Percentiles rank a stretch among this genome's conserved stretches.
Evolutionary conservation across 148 eudicot genomes (phyloP).

Genomic region (Vaccinium macrocarpon): DNA sequence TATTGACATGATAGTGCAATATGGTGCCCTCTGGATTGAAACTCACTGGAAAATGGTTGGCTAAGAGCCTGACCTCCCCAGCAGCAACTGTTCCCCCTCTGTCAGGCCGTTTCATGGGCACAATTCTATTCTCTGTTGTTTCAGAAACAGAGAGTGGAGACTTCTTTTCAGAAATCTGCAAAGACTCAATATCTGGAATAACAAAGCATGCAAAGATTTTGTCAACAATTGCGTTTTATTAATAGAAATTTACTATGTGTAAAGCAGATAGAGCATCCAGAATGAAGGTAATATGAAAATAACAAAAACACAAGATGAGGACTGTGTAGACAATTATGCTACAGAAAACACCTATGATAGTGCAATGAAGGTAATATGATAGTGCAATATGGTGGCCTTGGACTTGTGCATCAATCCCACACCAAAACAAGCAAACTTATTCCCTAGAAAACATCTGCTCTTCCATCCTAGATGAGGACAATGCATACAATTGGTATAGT

Average conservation of each 20-base stretch:
- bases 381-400: no score
- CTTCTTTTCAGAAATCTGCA: constrained; percentile 18
- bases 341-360: no score
- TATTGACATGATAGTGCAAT: constrained; percentile 47
- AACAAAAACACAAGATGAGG: not conserved
- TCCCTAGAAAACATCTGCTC: not conserved
- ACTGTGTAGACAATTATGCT: no score
- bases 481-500: not conserved
- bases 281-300: not conserved
- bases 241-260: not conserved
- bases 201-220: not conserved
- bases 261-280: not conserved
- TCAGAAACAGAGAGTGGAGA: constrained; percentile 15
- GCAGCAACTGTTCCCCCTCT: constrained; percentile 31
- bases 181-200: constrained; percentile 15
- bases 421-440: not conserved
- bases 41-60: constrained; percentile 48
- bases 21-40: constrained; percentile 38
- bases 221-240: not conserved
- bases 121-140: not conserved
- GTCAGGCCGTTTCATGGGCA: constrained; percentile 53
- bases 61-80: constrained; percentile 34
- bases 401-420: not conserved
- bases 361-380: no score
- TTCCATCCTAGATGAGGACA: not conserved